Evolutionary conservation across 345 rosid genomes (phyloP).

Genomic region (Gossypium australe): DNA sequence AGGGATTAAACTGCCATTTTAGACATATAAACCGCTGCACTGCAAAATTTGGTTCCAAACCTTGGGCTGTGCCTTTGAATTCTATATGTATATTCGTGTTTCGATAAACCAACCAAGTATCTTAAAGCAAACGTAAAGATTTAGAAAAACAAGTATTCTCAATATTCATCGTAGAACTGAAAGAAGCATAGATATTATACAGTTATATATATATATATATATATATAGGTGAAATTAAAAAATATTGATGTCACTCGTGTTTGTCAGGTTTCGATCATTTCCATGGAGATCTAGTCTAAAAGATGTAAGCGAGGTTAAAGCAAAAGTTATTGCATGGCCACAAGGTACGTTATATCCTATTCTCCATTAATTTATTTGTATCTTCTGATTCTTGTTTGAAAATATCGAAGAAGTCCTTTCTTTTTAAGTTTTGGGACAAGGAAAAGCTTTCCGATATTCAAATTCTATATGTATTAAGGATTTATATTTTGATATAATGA

Average conservation of each 20-base stretch:
- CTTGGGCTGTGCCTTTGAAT: no score
- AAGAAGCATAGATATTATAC: not conserved
- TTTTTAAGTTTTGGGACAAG: not conserved
- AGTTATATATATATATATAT: constrained; percentile 7
- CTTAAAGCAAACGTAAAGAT: no score
- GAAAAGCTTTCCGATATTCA: not conserved
- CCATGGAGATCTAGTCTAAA: constrained; percentile 6
- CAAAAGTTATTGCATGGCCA: constrained; percentile 45
- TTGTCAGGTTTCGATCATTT: constrained; percentile 32
- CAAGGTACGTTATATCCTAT: constrained; percentile 30
- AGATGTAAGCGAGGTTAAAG: constrained; percentile 22
- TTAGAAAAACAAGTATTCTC: no score
- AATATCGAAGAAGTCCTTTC: not conserved
- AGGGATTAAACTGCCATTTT: not conserved
- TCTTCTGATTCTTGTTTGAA: not conserved
- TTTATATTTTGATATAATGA: no score
- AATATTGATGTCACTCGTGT: constrained; percentile 33
- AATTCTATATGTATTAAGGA: no score
- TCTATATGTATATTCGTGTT: no score
- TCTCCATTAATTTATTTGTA: not conserved
- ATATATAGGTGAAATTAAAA: not conserved
- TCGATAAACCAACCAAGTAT: no score
- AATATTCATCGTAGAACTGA: not conserved
- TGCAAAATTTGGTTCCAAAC: not conserved
- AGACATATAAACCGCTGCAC: not conserved